Evolutionary conservation across 169 alveolate genomes (phyloP).

Genomic region (Plasmodium billcollinsi): DNA sequence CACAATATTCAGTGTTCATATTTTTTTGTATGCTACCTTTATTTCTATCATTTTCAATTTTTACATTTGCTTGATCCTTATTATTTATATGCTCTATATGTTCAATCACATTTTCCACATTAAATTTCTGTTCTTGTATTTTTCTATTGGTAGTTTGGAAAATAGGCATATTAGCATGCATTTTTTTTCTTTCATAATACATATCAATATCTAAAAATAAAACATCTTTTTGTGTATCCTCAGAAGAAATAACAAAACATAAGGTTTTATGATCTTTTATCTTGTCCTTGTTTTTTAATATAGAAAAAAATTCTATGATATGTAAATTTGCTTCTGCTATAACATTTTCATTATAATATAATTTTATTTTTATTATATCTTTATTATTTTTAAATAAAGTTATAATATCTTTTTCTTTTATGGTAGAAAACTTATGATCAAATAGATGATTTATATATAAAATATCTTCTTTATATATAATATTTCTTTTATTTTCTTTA

Average conservation of each 20-base stretch:
- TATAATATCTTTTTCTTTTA: constrained; percentile 61
- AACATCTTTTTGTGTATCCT: constrained; percentile 11
- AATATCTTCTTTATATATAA: background rate
- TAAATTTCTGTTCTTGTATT: background rate
- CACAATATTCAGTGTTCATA: too few species aligned
- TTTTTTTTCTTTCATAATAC: constrained; percentile 36
- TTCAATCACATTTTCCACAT: background rate
- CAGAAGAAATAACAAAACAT: constrained; percentile 16
- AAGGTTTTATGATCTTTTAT: constrained; percentile 39
- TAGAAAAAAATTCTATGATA: constrained; percentile 59
- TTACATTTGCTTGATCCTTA: background rate
- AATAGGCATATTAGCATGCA: constrained; percentile 3
- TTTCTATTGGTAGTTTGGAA: constrained; percentile 30
- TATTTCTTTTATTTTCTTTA: background rate
- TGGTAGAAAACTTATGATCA: constrained; percentile 61
- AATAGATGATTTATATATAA: constrained; percentile 16
- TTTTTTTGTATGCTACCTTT: too few species aligned
- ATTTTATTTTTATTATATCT: constrained; percentile 26
- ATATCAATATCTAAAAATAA: constrained; percentile 67
- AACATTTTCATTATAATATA: constrained; percentile 8
- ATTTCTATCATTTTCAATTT: too few species aligned
- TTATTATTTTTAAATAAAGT: constrained; percentile 50
- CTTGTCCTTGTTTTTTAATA: constrained; percentile 30
- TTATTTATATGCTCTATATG: background rate
- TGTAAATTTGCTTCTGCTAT: constrained; percentile 64